Base-by-base conservation (phyloP, 2,329 filamentous ascomycete species). In the Ascochyta fabae region DNA sequence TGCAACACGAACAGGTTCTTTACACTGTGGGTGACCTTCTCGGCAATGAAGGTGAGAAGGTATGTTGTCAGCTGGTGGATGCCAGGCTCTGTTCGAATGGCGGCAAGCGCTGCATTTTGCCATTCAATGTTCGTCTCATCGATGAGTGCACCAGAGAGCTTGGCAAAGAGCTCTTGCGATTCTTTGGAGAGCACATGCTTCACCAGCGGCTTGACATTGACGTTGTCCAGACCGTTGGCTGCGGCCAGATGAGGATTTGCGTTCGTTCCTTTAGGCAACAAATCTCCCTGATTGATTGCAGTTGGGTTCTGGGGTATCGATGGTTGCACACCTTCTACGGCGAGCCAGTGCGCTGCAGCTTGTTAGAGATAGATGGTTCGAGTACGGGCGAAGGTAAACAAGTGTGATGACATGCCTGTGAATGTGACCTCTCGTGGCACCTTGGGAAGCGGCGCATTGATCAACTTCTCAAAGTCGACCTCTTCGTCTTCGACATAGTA, bases 401-500 rank as follows among this genome's bases (percentile, higher is more conserved):
- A 13, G 41, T 29, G 46, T 24, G 19, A 40, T 23, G 23, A 38
- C 83, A 53, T 79, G 94, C 92, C 90, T 36, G 94, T 98, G 72
- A 97, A 94, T 58, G 88, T 91, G 68, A 95, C 89, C 75, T 99
- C 95, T 45, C 94, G 84, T 31, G 95, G 95, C 27, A 99, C 93
- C 76, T 96, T 97, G 24, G 95, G 95, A 64, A 99, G 78, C 4
- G 95, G 91, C 62, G 92, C 92, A 78, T 99, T 99, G 74, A 99
- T 97, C 64, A 99, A 81, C 81, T 98, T 98, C 80, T 99, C 95
- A 72, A 99, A 98, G 77, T 99, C 95, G 50, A 98, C 89, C 80
- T 99, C 95, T 72, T 99, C 95, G 74, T 99, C 95, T 72, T 99
- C 95, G 34, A 99, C 90, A 74, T 99, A 99, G 77, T 94, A 99